Evolutionary conservation across 257 asterid species (phyloP), one percentile per base, ranked within the genome.

Genomic region (Nicotiana undulata): DNA sequence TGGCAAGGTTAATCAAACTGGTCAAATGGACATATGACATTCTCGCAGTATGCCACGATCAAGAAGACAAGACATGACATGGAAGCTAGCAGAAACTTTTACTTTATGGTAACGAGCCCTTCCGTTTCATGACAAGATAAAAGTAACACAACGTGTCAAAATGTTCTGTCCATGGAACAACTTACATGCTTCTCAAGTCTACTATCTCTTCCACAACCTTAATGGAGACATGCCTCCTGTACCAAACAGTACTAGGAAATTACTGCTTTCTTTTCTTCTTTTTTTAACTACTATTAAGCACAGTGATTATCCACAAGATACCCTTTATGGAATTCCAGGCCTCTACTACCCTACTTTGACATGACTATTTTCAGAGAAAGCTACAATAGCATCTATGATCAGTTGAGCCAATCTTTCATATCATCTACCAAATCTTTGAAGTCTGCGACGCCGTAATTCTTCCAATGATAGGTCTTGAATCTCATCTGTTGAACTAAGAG

Each of bases 391-490:
- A 13, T 51, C 56, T 51, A 51, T 13, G 56, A 51, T 4, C 56
- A 51, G 13, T 24, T 72, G 56, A 72, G 24, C 40, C 78, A 24
- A 49, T 49, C 61, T 24, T 22, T 34, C 44, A 26, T 31, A 56
- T 84, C 87, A 81, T 83, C 91, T 81, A 52, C 86, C 88, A 72
- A 90, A 92, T 82, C 98, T 88, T 87, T 84, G 79, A 77, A 94
- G 80, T 87, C 98, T 91, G 51, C 89, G 85, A 82, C 82, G 89
- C 3, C 98, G 82, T 63, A 92, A 67, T 84, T 93, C 97, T 58
- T 94, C 97, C 3, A 89, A 56, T 5, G 92, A 70, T 53, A 91
- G 80, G 74, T 86, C 86, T 1, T 79, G 83, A 46, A 75, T 24
- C 68, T 78, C 85, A 11, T 80, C 77, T 7, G 51, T 70, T 18